Conservation (phyloP, 1,284 basidiomycete genomes). For the Phellopilus nigrolimitatus region DNA sequence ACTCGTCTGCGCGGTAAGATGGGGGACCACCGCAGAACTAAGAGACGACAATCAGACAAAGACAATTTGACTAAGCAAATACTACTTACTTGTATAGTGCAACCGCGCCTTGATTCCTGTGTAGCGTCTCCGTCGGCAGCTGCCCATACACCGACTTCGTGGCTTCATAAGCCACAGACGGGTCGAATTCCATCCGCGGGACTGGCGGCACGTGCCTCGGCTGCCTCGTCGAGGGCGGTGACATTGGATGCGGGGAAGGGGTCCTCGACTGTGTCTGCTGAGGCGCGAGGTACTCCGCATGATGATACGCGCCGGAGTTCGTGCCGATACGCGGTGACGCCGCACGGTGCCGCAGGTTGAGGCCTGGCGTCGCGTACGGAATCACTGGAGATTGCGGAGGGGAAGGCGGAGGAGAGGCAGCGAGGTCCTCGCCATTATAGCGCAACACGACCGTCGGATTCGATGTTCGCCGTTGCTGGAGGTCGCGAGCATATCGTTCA, state of each 20-base stretch:
- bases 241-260: constrained; percentile 9
- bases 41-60: constrained; percentile 10
- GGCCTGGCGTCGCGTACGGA: background rate
- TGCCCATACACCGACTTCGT: background rate
- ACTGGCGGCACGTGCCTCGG: constrained; percentile 3
- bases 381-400: constrained; percentile 13
- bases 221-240: constrained; percentile 18
- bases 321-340: constrained; percentile 9
- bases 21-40: constrained; percentile 47
- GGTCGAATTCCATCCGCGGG: constrained; percentile 34
- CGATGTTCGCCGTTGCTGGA: constrained; percentile 22
- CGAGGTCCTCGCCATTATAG: constrained; percentile 12
- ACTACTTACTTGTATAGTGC: constrained; percentile 53
- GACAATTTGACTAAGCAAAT: background rate
- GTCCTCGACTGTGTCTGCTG: constrained; percentile 16
- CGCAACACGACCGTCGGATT: constrained; percentile 26
- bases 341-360: constrained; percentile 2
- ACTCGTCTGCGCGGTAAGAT: constrained; percentile 26
- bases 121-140: constrained; percentile 22
- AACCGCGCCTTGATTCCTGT: constrained; percentile 30
- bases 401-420: constrained; percentile 18
- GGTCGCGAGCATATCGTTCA: constrained; percentile 30
- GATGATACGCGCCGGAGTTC: constrained; percentile 11
- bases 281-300: constrained; percentile 4
- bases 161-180: constrained; percentile 44